A percentile compares a stretch with the other conserved stretches of the same genome.
phyloP scores from a whole-genome alignment of 2,329 filamentous ascomycete species.

The Claviceps pusilla region DNA sequence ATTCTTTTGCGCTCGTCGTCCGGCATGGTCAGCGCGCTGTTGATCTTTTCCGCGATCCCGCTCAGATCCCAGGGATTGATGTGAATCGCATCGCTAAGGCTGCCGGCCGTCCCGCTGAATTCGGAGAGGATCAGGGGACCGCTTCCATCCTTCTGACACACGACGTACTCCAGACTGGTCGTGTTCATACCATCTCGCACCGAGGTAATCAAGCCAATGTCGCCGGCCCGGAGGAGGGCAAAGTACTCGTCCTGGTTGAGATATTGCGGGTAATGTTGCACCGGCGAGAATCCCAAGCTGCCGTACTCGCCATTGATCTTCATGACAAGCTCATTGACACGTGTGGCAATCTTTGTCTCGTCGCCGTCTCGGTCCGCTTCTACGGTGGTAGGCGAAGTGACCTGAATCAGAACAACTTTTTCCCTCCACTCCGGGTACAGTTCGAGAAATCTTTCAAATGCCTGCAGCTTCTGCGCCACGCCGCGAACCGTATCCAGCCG shows the following conservation, averaged over 20 bases:
- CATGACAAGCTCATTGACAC: constrained; percentile 80
- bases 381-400: constrained; percentile 73
- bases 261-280: constrained; percentile 91
- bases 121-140: constrained; percentile 88
- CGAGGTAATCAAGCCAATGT: constrained; percentile 88
- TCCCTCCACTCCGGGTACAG: constrained; percentile 83
- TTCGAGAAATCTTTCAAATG: constrained; percentile 83
- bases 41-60: constrained; percentile 70
- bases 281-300: constrained; percentile 74
- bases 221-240: constrained; percentile 74
- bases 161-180: constrained; percentile 83
- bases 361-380: constrained; percentile 64
- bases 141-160: constrained; percentile 76
- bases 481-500: constrained; percentile 85
- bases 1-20: constrained; percentile 48
- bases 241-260: constrained; percentile 84
- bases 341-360: constrained; percentile 68
- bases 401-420: constrained; percentile 85
- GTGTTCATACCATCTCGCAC: constrained; percentile 98
- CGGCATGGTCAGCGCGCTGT: constrained; percentile 66
- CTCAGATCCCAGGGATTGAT: constrained; percentile 93
- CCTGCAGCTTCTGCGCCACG: constrained; percentile 89
- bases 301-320: constrained; percentile 86
- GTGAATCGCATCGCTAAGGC: constrained; percentile 71
- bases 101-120: constrained; percentile 87